phyloP scores from a whole-genome alignment of 192 early-diverging fungal genomes.

The Entrophospora sp. region DNA sequence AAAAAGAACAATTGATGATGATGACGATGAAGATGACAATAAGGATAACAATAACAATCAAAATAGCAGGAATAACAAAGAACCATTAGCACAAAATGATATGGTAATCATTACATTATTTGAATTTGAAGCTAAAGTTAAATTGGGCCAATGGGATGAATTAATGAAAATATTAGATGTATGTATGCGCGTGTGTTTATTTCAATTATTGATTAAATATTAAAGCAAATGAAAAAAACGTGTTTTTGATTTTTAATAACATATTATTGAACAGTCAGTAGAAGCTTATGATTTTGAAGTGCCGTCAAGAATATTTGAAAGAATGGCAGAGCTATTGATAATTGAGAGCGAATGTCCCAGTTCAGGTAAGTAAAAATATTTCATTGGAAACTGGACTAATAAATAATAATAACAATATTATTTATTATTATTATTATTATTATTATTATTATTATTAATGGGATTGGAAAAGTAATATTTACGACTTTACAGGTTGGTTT shows the following conservation, averaged over 20 bases:
- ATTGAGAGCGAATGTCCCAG: slow-evolving; percentile 17
- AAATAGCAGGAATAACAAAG: neutral
- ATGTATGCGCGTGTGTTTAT: neutral
- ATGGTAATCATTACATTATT: slow-evolving; percentile 17
- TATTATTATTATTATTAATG: neutral
- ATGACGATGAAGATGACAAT: neutral
- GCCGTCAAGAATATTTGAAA: slow-evolving; percentile 17
- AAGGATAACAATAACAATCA: neutral
- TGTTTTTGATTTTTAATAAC: neutral
- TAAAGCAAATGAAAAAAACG: neutral
- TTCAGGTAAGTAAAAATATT: slow-evolving; percentile 1
- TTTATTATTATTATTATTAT: no score
- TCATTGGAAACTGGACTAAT: neutral
- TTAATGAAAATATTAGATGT: slow-evolving; percentile 3
- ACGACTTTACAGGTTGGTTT: neutral
- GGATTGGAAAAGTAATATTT: neutral
- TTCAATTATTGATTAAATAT: neutral
- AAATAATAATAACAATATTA: no score
- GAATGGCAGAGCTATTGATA: slow-evolving; percentile 20
- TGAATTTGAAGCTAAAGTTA: slow-evolving; percentile 22
- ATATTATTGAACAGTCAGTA: neutral
- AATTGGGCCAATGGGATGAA: slow-evolving; percentile 16
- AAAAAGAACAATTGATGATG: neutral
- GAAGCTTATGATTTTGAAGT: slow-evolving; percentile 15
- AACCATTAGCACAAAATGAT: slow-evolving; percentile 7